Evolutionary conservation across 805 yeast species (phyloP), one percentile per base, ranked within the genome.

Genomic region (Candida rishiriensis): DNA sequence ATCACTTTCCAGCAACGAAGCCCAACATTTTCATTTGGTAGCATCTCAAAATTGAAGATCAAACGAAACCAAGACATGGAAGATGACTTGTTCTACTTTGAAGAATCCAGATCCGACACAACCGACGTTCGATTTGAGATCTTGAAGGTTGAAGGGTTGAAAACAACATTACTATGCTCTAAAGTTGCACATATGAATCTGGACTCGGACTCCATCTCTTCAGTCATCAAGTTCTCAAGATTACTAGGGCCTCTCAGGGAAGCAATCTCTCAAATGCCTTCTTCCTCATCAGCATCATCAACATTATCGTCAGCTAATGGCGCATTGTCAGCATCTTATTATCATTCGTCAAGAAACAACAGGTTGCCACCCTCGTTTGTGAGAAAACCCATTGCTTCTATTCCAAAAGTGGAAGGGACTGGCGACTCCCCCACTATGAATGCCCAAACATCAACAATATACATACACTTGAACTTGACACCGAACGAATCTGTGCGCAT

Each of bases 41-140:
- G 77, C 1, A 47, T 79, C 2, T 65, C 70, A 37, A 53, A 49
- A 0, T 46, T 76, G n/a, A 45, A 53, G 1, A 45, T 71, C 5
- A 14, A 61, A 3, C 44, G 64, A 16, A 31, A 42, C 15, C 48
- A 44, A 11, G 36, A 29, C 2, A 34, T 17, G 10, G 46, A 57
- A 18, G 55, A 60, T 11, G 40, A 46, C 1, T n/a, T 47, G 6
- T 40, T 61, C 26, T 40, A 47, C 29, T 65, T 75, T 44, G 58
- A 55, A 21, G 54, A 58, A n/a, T 41, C 53, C 3, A 49, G 54
- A 21, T 36, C 57, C 13, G 46, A 53, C 1, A 71, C 70, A 34
- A 73, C 75, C 7, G 87, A 81, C 50, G 39, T 81, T 2, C 55
- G 82, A 30, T 76, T 81, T 55, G 85, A 81, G 54, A 45, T 71